Evolutionary conservation across 1,284 basidiomycete genomes (phyloP), one percentile per base, ranked within the genome.

Genomic region (Sporisorium reilianum): DNA sequence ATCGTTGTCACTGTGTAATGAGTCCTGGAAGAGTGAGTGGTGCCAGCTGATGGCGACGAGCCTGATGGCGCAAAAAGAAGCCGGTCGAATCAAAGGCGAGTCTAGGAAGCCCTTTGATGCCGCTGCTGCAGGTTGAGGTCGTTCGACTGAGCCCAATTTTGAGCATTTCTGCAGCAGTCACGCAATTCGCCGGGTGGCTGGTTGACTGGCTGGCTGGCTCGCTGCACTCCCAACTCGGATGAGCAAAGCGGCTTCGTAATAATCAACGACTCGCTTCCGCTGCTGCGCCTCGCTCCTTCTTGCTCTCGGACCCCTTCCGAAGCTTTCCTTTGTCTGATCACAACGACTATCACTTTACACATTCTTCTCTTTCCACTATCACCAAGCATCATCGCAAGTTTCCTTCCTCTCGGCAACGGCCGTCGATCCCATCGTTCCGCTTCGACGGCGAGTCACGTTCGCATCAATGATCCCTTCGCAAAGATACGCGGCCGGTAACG

Each of bases 391-490:
- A 30, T 42, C 25, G 14, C 14, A 22, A 36, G 7, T 23, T 8
- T 18, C 22, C 10, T 45, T n/a, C n/a, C 20, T 10, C 2, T 32
- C 45, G 25, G n/a, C 28, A 20, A 12, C 46, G 26, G 18, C 45
- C 25, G n/a, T 46, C 45, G 25, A 28, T 48, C 26, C 28, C 16
- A 12, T 11, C 26, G 45, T n/a, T 12, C 23, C 26, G 23, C 16
- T 28, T 38, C 28, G 46, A 30, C 46, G 18, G 28, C 46, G 18
- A 48, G 46, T 46, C 32, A 16, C 6, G 5, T 36, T n/a, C 28
- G 14, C 1, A 20, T 20, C 23, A 23, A 75, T 75, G 73, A 61
- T 75, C 12, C 73, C 73, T 16, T 71, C 64, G 22, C 73, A 68
- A 26, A 63, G 73, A 54, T 53, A 64, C 11, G 73, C 64, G 42